Percentiles rank a stretch among this genome's conserved stretches.
These are phyloP conservation scores for Penicillium digitatum DNA, from an alignment of 2,329 filamentous ascomycete species.

Conservation along the genomic window DNA sequence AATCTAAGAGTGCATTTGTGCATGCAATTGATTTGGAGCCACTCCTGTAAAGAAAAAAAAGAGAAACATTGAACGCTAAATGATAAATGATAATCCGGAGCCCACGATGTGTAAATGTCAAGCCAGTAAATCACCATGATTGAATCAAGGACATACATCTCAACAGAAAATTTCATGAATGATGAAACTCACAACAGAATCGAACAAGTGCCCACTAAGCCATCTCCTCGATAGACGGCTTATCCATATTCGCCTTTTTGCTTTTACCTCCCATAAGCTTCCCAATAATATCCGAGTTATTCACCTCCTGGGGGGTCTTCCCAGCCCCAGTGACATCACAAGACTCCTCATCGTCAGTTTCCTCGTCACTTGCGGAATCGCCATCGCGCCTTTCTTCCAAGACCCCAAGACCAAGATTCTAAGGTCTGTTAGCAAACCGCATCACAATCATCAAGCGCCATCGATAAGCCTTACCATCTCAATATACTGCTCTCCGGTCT, in stretches of 20 bases:
- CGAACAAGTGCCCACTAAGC: conserved; percentile 12
- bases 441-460: background rate
- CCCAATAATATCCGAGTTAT: conserved; percentile 32
- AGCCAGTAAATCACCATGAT: background rate
- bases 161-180: background rate
- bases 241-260: conserved; percentile 27
- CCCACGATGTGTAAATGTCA: conserved; percentile 1
- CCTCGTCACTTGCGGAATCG: conserved; percentile 16
- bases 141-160: background rate
- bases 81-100: background rate
- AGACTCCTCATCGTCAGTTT: conserved; percentile 17
- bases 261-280: conserved; percentile 39
- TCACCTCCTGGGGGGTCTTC: conserved; percentile 9
- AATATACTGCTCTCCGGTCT: conserved; percentile 38
- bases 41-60: background rate
- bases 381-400: conserved; percentile 39
- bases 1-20: conserved; percentile 7
- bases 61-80: background rate
- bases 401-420: conserved; percentile 46
- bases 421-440: conserved; percentile 4
- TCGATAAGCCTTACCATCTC: conserved; percentile 37
- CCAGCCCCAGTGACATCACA: conserved; percentile 5
- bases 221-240: conserved; percentile 40
- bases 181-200: background rate
- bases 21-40: background rate